phyloP scores from a whole-genome alignment of 495 filamentous ascomycete genomes.

The Aeminium ludgeri region DNA sequence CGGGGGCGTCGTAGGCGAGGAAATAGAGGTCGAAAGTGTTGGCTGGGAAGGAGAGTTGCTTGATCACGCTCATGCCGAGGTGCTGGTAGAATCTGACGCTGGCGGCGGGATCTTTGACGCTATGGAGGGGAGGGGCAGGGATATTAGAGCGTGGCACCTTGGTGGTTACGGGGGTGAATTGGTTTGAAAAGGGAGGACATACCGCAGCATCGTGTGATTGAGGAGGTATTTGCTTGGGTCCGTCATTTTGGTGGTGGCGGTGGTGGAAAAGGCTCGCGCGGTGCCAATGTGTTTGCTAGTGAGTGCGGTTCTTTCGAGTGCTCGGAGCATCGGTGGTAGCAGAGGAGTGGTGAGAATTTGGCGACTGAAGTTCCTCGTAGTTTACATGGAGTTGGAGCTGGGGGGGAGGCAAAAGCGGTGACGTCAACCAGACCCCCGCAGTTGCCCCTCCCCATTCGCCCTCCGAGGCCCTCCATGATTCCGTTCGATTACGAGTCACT shows the following conservation, averaged over 20 bases:
- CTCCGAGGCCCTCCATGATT: too few species aligned
- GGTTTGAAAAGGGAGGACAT: slow-evolving; percentile 61
- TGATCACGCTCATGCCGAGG: slow-evolving; percentile 73
- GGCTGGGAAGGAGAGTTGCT: slow-evolving; percentile 56
- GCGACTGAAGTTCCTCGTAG: too few species aligned
- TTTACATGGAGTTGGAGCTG: too few species aligned
- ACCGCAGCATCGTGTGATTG: slow-evolving; percentile 51
- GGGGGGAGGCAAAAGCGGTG: too few species aligned
- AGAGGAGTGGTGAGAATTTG: neutral
- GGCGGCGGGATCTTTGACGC: slow-evolving; percentile 83
- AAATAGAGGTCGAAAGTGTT: slow-evolving; percentile 85
- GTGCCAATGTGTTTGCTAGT: neutral
- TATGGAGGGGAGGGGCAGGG: slow-evolving; percentile 32
- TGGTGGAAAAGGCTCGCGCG: neutral
- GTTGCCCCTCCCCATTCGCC: too few species aligned
- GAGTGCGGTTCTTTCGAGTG: neutral
- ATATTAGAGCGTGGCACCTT: slow-evolving; percentile 18
- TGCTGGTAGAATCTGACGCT: slow-evolving; percentile 93
- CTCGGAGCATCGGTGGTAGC: slow-evolving; percentile 4
- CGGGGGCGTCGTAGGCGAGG: slow-evolving; percentile 50
- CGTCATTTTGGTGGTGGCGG: slow-evolving; percentile 49
- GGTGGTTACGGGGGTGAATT: slow-evolving; percentile 25
- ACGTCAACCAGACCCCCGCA: too few species aligned
- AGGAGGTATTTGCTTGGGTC: slow-evolving; percentile 64
- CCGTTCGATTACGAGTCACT: too few species aligned